Base-by-base conservation (phyloP, 2,329 filamentous ascomycete genomes). In the Pezicula carpinea region DNA sequence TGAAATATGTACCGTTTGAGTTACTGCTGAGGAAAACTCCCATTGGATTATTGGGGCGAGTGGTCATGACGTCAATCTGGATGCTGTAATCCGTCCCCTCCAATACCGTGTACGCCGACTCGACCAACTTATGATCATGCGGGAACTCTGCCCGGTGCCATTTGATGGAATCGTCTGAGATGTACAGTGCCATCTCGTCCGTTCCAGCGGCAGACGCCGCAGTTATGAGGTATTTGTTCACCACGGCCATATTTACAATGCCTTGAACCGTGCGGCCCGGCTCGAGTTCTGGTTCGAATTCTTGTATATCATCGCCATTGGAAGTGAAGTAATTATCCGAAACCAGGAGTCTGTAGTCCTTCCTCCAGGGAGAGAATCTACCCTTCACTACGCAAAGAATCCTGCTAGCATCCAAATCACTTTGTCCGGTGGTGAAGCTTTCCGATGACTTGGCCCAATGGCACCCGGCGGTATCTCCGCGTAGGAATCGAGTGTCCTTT, bases 21-120 rank as follows among this genome's bases (percentile, higher is more conserved):
- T 99, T 99, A 64, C 92, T 97, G 5, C 90, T 95, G 61, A 96
- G 92, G 47, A 99, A 75, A 10, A 87, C 83, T 29, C 93, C 95
- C 80, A 96, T 92, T 0, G 85, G 80, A 32, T 78, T 80, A 1
- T 76, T 77, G 11, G 77, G 77, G 38, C 71, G 73, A 33, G 74
- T 74, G 1, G 85, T 89, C 77, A 92, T 84, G 53, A 97, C 91
- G 66, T 97, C 91, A 46, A 99, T 83, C 68, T 97, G 92, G 58
- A 99, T 90, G 71, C 92, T 96, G 72, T 99, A 96, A 63, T 96
- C 92, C 35, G 93, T 97, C 60, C 91, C 93, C 69, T 97, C 92
- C 34, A 99, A 76, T 40, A 99, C 79, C 0, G 93, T 99, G 66
- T 96, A 99, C 3, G 88, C 89, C 63, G 92, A 81, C 64, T 96